Conservation (phyloP, 805 yeast species). For the Maudiozyma barnettii region DNA sequence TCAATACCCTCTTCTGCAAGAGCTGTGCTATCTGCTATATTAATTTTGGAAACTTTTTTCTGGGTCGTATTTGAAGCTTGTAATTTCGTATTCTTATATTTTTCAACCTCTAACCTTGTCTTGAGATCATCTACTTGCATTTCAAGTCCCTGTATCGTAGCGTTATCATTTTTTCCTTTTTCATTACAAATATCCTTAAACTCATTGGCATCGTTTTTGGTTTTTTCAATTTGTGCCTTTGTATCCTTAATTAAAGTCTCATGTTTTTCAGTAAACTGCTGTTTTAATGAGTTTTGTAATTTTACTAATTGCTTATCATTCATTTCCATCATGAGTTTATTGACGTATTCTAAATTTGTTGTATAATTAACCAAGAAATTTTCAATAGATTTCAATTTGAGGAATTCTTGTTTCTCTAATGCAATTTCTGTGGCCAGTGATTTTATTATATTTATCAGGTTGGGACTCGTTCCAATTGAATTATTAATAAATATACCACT, state of each 20-base stretch:
- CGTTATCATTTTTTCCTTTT: conserved; percentile 8
- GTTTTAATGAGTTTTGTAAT: conserved; percentile 22
- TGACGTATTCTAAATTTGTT: conserved; percentile 23
- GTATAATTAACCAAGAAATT: conserved; percentile 45
- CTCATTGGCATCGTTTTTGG: conserved; percentile 11
- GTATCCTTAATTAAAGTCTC: conserved; percentile 15
- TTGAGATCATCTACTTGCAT: conserved; percentile 26
- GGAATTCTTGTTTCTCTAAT: conserved; percentile 49
- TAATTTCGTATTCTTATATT: conserved; percentile 20
- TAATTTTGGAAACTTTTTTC: background rate
- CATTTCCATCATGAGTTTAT: conserved; percentile 25
- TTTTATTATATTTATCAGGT: conserved; percentile 46
- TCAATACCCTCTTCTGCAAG: background rate
- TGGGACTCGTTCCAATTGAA: conserved; percentile 47
- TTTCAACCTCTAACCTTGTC: conserved; percentile 28
- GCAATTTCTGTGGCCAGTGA: conserved; percentile 46
- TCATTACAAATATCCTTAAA: conserved; percentile 8
- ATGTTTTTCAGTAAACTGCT: conserved; percentile 21
- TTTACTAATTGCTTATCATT: conserved; percentile 23
- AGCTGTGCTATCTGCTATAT: background rate
- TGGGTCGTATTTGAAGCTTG: background rate
- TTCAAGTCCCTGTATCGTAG: conserved; percentile 15
- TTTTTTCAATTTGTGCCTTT: conserved; percentile 12
- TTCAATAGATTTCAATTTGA: conserved; percentile 45
- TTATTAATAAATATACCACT: conserved; percentile 53